Evolutionary conservation across 1,139 yeast species (phyloP), one percentile per base, ranked within the genome.

Genomic region (Blastobotrys raffinosifermentans): DNA sequence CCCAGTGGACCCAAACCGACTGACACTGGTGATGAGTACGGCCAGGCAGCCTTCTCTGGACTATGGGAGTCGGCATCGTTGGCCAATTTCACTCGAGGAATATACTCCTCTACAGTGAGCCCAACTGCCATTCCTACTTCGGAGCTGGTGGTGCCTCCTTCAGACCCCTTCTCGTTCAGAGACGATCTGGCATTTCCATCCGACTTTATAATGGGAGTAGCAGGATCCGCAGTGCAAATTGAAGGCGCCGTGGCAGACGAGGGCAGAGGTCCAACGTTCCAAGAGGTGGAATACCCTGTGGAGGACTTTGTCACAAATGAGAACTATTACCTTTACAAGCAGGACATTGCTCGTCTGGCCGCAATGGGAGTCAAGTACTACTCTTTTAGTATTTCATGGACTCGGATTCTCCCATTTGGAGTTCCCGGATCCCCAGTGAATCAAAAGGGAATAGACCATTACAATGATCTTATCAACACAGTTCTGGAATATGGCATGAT

Each of bases 221-320:
- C n/a, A n/a, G n/a, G n/a, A n/a, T 39, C 46, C 5, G 46, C 49
- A 2, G 29, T 34, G 18, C 67, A 62, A 41, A 55, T 60, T 21
- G 67, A 62, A 48, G 67, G 66, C 22, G 65, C 66, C 6, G 45
- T 55, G n/a, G 50, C 53, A 21, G 62, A 48, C 30, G 61, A 60
- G 32, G 65, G 65, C n/a, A 49, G 58, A 35, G 44, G 57, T 2
- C 66, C 66, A 10, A 38, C 63, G 7, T 38, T 58, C 20, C 42
- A 47, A 43, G 66, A 61, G 38, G 38, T 34, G 36, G 32, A 38
- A 46, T 34, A 2, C 17, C 47, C 19, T 40, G 45, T 10, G 48
- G 44, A 21, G 32, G 32, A 10, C 26, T 40, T 14, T 33, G 48
- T 56, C 26, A 55, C 64, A 13, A 51, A 51, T 38, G 60, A 59